Conservation (phyloP, 257 asterid genomes). For the Solanum piurae region DNA sequence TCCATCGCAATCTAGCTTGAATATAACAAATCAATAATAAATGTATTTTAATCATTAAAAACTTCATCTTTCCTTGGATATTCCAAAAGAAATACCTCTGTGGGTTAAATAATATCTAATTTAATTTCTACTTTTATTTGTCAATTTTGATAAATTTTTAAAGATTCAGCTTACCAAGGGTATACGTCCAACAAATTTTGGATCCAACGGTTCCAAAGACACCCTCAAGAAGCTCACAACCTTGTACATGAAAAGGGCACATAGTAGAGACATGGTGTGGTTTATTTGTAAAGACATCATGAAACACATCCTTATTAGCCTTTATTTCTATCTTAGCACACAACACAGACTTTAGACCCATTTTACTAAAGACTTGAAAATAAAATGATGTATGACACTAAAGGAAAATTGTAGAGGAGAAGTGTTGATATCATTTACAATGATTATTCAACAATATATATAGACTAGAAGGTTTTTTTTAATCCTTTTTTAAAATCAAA, state of each 20-base stretch:
- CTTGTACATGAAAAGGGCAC: background rate
- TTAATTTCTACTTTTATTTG: too few relatives aligned
- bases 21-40: too few relatives aligned
- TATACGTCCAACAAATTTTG: conserved; percentile 1
- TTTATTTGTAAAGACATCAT: conserved; percentile 1
- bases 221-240: conserved; percentile 8
- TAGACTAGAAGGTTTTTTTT: background rate
- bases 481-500: too few relatives aligned
- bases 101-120: too few relatives aligned
- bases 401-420: background rate
- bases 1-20: background rate
- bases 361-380: background rate
- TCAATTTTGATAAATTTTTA: background rate
- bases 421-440: background rate
- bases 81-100: too few relatives aligned
- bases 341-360: background rate
- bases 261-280: conserved; percentile 9
- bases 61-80: too few relatives aligned
- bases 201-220: conserved; percentile 1
- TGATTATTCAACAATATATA: background rate
- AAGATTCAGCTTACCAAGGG: background rate
- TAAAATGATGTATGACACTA: background rate
- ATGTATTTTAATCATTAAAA: too few relatives aligned
- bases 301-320: background rate
- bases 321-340: background rate